Percentiles rank a stretch among this genome's conserved stretches.
Evolutionary conservation across 2,329 filamentous ascomycete genomes (phyloP).

Genomic region (Westerdykella sp.): DNA sequence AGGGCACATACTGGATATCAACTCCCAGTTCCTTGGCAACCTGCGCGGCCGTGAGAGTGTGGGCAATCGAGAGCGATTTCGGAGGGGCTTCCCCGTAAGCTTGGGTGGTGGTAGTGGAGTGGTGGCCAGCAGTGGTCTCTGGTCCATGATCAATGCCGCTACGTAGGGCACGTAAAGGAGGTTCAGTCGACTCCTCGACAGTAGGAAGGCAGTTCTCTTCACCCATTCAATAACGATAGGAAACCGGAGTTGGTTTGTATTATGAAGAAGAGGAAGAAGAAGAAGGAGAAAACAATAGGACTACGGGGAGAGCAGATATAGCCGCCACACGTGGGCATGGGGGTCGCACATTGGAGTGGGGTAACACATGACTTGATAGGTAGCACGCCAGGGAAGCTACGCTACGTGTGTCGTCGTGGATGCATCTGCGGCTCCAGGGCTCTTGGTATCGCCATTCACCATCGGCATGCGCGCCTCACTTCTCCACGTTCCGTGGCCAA

Average conservation of each 20-base stretch:
- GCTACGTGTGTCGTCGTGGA: slow-evolving; percentile 21
- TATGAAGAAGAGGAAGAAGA: no score
- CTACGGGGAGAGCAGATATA: slow-evolving; percentile 30
- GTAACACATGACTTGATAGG: slow-evolving; percentile 10
- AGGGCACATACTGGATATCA: slow-evolving; percentile 27
- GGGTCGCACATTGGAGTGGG: slow-evolving; percentile 3
- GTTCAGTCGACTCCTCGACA: slow-evolving; percentile 40
- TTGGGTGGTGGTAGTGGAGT: slow-evolving; percentile 12
- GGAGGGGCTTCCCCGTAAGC: slow-evolving; percentile 14
- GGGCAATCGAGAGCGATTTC: slow-evolving; percentile 25
- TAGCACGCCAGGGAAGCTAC: slow-evolving; percentile 17
- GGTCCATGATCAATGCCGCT: slow-evolving; percentile 24
- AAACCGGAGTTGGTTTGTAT: slow-evolving; percentile 25
- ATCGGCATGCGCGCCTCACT: neutral
- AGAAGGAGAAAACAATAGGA: slow-evolving; percentile 14
- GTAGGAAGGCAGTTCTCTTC: slow-evolving; percentile 32
- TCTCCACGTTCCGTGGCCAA: neutral
- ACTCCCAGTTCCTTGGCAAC: slow-evolving; percentile 34
- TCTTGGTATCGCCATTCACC: slow-evolving; percentile 13
- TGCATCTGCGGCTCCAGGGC: slow-evolving; percentile 6
- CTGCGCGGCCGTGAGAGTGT: slow-evolving; percentile 32
- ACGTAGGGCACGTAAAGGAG: slow-evolving; percentile 35
- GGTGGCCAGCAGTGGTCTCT: slow-evolving; percentile 18
- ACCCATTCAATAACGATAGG: slow-evolving; percentile 38
- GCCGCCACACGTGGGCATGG: slow-evolving; percentile 9